These are phyloP conservation scores for Lentinus brumalis DNA, from an alignment of 768 basidiomycete genomes.

Conservation along the genomic window DNA sequence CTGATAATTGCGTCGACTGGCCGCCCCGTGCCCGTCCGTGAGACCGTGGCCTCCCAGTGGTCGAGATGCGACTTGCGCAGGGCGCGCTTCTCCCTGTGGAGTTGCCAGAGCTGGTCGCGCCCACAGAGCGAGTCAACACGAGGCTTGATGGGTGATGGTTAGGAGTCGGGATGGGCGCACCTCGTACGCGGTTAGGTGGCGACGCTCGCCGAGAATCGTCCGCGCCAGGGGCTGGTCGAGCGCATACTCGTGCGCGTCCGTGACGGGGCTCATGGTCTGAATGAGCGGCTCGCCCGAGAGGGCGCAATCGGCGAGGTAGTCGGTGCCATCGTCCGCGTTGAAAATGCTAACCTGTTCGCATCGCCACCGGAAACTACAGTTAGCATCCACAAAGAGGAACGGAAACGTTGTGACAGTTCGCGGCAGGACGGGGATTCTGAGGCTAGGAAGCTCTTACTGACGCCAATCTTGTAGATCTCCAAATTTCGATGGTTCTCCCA, in stretches of 20 bases:
- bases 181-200: constrained; percentile 29
- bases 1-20: constrained; percentile 56
- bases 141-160: too few species aligned
- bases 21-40: constrained; percentile 46
- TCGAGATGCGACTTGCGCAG: constrained; percentile 49
- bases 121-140: background rate
- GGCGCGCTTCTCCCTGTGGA: constrained; percentile 42
- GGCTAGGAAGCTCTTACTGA: constrained; percentile 10
- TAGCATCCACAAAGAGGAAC: background rate
- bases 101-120: constrained; percentile 44
- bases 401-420: background rate
- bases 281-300: constrained; percentile 47
- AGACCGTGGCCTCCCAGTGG: constrained; percentile 49
- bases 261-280: constrained; percentile 38
- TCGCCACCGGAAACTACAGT: background rate
- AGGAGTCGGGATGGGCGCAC: constrained; percentile 11
- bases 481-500: constrained; percentile 62
- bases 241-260: constrained; percentile 38
- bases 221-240: constrained; percentile 47
- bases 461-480: constrained; percentile 41
- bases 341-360: constrained; percentile 37
- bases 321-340: constrained; percentile 44
- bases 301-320: constrained; percentile 37
- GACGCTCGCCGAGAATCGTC: constrained; percentile 42
- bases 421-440: background rate